Evolutionary conservation across 2,329 filamentous ascomycete genomes (phyloP).

Genomic region (Spiromastix sp.): DNA sequence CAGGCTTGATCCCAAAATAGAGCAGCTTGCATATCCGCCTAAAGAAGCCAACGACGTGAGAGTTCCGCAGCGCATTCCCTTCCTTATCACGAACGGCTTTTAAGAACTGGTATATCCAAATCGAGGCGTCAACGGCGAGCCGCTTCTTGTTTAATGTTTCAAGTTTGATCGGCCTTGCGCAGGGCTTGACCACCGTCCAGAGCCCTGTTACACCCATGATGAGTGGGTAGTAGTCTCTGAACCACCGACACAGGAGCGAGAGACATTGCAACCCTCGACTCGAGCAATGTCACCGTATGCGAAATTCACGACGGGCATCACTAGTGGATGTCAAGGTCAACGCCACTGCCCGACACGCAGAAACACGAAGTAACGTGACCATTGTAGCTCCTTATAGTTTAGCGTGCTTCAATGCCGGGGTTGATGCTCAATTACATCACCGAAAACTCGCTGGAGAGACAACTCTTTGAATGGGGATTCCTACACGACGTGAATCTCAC

Average conservation of each 20-base stretch:
- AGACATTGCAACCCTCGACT: slow-evolving; percentile 1
- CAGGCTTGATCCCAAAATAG: slow-evolving; percentile 90
- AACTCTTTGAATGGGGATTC: too few relatives aligned
- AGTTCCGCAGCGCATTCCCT: slow-evolving; percentile 90
- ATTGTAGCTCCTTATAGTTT: slow-evolving; percentile 2
- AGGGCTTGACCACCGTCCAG: slow-evolving; percentile 92
- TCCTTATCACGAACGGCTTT: slow-evolving; percentile 98
- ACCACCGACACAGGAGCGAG: background rate
- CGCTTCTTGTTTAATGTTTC: slow-evolving; percentile 94
- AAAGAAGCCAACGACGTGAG: slow-evolving; percentile 95
- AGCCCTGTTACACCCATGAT: slow-evolving; percentile 94
- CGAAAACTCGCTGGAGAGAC: too few relatives aligned
- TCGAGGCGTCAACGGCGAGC: slow-evolving; percentile 92
- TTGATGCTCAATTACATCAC: too few relatives aligned
- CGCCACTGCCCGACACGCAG: background rate
- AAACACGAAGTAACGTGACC: slow-evolving; percentile 6
- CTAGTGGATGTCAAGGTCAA: too few relatives aligned
- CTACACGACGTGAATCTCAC: too few relatives aligned
- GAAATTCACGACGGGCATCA: too few relatives aligned
- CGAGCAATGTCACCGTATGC: too few relatives aligned
- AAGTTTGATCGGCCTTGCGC: slow-evolving; percentile 89
- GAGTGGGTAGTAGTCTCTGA: background rate
- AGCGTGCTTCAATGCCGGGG: too few relatives aligned
- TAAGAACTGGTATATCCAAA: slow-evolving; percentile 99
- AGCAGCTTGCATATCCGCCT: slow-evolving; percentile 94